These are phyloP conservation scores for Selenicereus undatus DNA, from an alignment of 148 eudicot genomes.

Conservation along the genomic window DNA sequence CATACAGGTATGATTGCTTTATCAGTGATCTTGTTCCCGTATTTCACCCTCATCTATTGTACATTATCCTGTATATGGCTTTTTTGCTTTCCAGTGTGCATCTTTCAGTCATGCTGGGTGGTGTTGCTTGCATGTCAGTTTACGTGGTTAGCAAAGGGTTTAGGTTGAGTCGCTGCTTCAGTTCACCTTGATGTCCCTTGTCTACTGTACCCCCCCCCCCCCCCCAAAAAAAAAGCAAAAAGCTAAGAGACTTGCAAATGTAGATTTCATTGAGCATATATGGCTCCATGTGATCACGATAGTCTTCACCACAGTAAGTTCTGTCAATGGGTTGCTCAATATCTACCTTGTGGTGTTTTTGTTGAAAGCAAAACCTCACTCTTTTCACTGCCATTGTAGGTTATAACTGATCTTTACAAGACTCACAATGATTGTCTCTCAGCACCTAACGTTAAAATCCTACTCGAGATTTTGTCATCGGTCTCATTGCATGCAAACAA, in stretches of 20 bases:
- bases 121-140: too few species aligned
- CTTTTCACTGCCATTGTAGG: conserved; percentile 36
- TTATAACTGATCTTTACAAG: conserved; percentile 75
- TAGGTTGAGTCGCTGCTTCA: too few species aligned
- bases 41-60: background rate
- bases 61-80: background rate
- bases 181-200: too few species aligned
- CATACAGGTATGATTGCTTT: conserved; percentile 56
- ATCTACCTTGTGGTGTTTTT: background rate
- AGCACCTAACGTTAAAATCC: conserved; percentile 43
- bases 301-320: background rate
- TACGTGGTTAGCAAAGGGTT: too few species aligned
- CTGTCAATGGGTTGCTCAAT: background rate
- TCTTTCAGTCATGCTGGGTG: too few species aligned
- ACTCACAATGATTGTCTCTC: conserved; percentile 53
- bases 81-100: too few species aligned
- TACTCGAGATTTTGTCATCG: conserved; percentile 58
- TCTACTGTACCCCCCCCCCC: too few species aligned
- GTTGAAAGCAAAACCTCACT: background rate
- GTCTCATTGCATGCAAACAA: conserved; percentile 63
- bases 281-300: background rate
- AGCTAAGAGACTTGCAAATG: background rate
- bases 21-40: conserved; percentile 2
- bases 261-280: background rate
- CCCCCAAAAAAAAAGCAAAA: too few species aligned